These are phyloP conservation scores for Nothophoma quercina DNA, from an alignment of 2,329 filamentous ascomycete genomes.

Conservation along the genomic window DNA sequence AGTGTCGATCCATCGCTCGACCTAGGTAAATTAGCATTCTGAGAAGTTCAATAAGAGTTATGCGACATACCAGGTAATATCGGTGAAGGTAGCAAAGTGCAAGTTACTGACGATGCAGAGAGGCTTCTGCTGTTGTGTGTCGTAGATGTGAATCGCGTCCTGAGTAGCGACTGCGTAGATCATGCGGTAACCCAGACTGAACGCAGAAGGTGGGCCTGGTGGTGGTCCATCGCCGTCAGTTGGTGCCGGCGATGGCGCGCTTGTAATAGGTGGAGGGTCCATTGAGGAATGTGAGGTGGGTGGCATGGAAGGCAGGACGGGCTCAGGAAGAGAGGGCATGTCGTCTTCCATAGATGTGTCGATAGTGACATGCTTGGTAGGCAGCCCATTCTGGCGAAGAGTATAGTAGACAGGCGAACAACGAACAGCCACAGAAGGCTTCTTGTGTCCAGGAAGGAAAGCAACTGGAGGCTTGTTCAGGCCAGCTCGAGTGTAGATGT, in stretches of 20 bases:
- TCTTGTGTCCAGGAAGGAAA: constrained; percentile 95
- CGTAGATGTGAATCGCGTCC: constrained; percentile 92
- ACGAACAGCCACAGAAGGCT: constrained; percentile 93
- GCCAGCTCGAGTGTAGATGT: constrained; percentile 94
- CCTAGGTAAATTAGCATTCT: constrained; percentile 56
- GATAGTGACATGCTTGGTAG: constrained; percentile 89
- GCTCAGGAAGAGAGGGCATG: constrained; percentile 84
- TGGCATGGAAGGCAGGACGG: constrained; percentile 64
- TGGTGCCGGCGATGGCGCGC: constrained; percentile 59
- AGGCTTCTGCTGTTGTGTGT: constrained; percentile 95
- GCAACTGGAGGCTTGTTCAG: constrained; percentile 97
- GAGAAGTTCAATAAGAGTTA: neutral
- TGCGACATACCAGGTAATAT: constrained; percentile 84
- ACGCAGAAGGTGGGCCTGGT: constrained; percentile 66
- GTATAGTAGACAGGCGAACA: constrained; percentile 93
- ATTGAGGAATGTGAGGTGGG: constrained; percentile 73
- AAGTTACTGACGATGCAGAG: constrained; percentile 95
- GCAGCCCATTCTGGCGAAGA: constrained; percentile 69
- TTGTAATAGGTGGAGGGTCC: constrained; percentile 78
- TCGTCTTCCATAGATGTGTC: constrained; percentile 89
- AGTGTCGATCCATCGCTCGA: constrained; percentile 79
- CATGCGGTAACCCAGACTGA: constrained; percentile 89
- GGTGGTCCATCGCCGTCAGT: constrained; percentile 59
- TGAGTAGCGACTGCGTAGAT: constrained; percentile 97
- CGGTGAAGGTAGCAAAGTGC: constrained; percentile 96